Conservation (phyloP, 2,329 filamentous ascomycete species). For the Lomentospora prolificans region DNA sequence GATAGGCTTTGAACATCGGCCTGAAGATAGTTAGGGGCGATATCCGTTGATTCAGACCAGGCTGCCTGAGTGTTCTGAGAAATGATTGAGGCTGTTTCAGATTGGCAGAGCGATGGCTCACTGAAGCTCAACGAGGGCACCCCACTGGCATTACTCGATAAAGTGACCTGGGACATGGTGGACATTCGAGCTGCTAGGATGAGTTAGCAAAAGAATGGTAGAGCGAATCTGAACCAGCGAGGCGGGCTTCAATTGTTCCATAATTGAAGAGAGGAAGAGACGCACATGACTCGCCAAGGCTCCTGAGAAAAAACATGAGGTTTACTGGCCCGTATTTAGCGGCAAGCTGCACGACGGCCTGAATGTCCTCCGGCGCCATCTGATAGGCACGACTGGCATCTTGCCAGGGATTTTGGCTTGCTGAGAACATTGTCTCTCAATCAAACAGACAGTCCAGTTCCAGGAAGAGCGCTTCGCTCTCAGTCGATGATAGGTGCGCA, state of each 20-base stretch:
- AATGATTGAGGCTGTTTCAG: slow-evolving; percentile 28
- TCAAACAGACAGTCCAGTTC: neutral
- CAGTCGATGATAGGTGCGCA: neutral
- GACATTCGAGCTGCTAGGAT: slow-evolving; percentile 25
- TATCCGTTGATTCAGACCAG: slow-evolving; percentile 25
- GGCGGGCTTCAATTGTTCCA: neutral
- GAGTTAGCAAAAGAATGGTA: neutral
- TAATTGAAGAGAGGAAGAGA: neutral
- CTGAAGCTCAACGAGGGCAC: slow-evolving; percentile 30
- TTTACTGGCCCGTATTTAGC: slow-evolving; percentile 13
- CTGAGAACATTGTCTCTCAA: slow-evolving; percentile 11
- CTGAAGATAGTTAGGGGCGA: slow-evolving; percentile 22
- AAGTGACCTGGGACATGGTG: slow-evolving; percentile 27
- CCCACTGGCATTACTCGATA: slow-evolving; percentile 28
- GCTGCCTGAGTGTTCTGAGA: slow-evolving; percentile 22
- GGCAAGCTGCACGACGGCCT: slow-evolving; percentile 10
- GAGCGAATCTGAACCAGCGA: neutral
- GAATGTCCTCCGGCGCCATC: slow-evolving; percentile 12
- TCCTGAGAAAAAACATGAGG: slow-evolving; percentile 13
- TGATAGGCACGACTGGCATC: slow-evolving; percentile 11
- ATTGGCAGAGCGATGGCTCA: slow-evolving; percentile 27
- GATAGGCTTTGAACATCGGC: slow-evolving; percentile 15
- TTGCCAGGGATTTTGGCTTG: slow-evolving; percentile 10
- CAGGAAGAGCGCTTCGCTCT: neutral
- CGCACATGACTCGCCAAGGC: slow-evolving; percentile 10